Evolutionary conservation across 2,329 filamentous ascomycete species (phyloP).

Genomic region (Coniochaeta hoffmannii): DNA sequence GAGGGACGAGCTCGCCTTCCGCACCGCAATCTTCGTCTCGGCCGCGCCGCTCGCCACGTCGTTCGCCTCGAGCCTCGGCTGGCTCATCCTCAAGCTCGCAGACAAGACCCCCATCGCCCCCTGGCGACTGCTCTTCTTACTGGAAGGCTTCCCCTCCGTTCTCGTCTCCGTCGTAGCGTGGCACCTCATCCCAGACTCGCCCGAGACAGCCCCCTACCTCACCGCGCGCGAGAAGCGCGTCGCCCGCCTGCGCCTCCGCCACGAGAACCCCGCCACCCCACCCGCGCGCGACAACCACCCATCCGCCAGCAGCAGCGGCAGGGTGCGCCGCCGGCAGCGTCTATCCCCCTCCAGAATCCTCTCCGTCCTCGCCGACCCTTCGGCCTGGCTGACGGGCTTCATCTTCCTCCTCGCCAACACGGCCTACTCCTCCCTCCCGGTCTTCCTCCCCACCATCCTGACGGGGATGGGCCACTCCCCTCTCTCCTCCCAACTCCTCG

Average conservation of each 20-base stretch:
- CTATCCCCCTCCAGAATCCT: slow-evolving; percentile 51
- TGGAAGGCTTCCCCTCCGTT: slow-evolving; percentile 81
- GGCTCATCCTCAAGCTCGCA: slow-evolving; percentile 66
- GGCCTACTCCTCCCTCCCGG: slow-evolving; percentile 79
- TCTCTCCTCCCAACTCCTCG: slow-evolving; percentile 65
- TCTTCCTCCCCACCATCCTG: slow-evolving; percentile 79
- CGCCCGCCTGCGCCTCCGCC: slow-evolving; percentile 59
- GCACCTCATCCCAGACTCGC: slow-evolving; percentile 69
- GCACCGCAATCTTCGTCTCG: slow-evolving; percentile 81
- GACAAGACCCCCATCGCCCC: slow-evolving; percentile 61
- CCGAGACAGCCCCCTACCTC: slow-evolving; percentile 57
- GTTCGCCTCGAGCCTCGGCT: slow-evolving; percentile 74
- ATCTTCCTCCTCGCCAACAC: slow-evolving; percentile 89
- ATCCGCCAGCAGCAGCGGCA: slow-evolving; percentile 5
- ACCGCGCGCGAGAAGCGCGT: slow-evolving; percentile 59
- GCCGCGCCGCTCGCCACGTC: slow-evolving; percentile 76
- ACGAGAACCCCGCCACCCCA: no score
- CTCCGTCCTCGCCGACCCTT: slow-evolving; percentile 55
- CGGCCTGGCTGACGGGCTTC: slow-evolving; percentile 65
- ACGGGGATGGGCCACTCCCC: slow-evolving; percentile 65
- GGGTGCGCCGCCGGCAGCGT: slow-evolving; percentile 17
- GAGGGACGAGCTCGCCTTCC: slow-evolving; percentile 68
- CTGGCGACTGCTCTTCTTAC: slow-evolving; percentile 78
- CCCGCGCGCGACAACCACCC: no score
- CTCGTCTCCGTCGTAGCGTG: slow-evolving; percentile 68